Evolutionary conservation across 176 grass and related monocot genomes (phyloP), one percentile per base, ranked within the genome.

Genomic region (Aegilops umbellulata): DNA sequence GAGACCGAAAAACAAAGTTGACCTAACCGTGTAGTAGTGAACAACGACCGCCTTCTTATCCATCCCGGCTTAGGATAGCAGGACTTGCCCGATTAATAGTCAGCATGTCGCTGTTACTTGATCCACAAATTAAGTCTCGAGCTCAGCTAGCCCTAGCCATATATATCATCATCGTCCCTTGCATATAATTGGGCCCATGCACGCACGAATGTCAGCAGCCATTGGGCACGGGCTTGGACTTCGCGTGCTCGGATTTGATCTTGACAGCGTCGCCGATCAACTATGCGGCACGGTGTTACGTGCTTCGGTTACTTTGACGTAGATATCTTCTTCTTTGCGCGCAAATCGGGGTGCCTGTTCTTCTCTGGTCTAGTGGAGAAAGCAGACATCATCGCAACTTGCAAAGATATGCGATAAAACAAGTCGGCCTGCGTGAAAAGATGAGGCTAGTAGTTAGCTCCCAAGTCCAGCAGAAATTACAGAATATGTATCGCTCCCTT

Each of bases 71-170:
- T 46, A 35, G 23, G 1, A 19, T 78, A 64, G 1, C 24, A 47
- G 6, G 13, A 13, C 23, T 31, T 27, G 60, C 15, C 70, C 5
- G 2, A 17, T 51, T 74, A 39, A 81, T 55, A 26, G 62, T 79
- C 76, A 57, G 41, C 72, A 27, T 2, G 84, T 90, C 88, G 65
- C 84, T 86, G 79, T 90, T 41, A 65, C 80, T 78, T 90, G 84
- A 42, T 83, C 79, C 88, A 3, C 60, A 83, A 78, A 74, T 73
- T 22, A 13, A 70, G 64, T 17, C 32, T 64, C 39, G 6, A 27
- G n/a, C 23, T 15, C 7, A 23, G 23, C 44, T 8, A 74, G 69
- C 68, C 58, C 44, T 11, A 22, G 10, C 23, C 51, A n/a, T 83
- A 36, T 36, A 36, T n/a, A 12, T 22, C 27, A 31, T 19, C 64